phyloP scores from a whole-genome alignment of 2,329 filamentous ascomycete genomes.

The Penicillium sp. region DNA sequence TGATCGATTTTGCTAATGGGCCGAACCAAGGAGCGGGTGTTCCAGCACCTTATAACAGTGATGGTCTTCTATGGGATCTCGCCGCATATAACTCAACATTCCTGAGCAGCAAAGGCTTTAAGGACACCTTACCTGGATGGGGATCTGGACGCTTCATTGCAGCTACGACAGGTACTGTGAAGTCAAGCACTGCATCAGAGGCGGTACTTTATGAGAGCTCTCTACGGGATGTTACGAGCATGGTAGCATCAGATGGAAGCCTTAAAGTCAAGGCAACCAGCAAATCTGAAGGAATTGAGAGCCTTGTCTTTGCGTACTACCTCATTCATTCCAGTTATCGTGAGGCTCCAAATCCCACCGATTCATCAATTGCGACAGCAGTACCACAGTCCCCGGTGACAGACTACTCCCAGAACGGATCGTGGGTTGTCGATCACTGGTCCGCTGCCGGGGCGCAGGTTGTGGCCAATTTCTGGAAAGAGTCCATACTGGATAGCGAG shows the following conservation, averaged over 20 bases:
- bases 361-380: slow-evolving; percentile 14
- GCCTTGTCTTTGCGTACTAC: slow-evolving; percentile 19
- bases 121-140: slow-evolving; percentile 39
- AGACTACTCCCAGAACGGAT: slow-evolving; percentile 36
- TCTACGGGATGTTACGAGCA: neutral
- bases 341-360: neutral
- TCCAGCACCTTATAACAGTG: slow-evolving; percentile 35
- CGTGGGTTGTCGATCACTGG: slow-evolving; percentile 44
- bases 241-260: neutral
- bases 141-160: slow-evolving; percentile 33
- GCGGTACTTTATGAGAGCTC: neutral
- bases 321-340: slow-evolving; percentile 9
- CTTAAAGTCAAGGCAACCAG: neutral
- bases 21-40: slow-evolving; percentile 52
- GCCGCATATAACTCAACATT: neutral
- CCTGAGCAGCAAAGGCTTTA: slow-evolving; percentile 28
- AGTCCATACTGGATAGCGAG: slow-evolving; percentile 37
- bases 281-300: neutral
- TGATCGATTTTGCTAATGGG: slow-evolving; percentile 50
- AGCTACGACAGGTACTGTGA: slow-evolving; percentile 20
- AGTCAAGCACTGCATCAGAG: slow-evolving; percentile 4
- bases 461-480: slow-evolving; percentile 40
- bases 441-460: slow-evolving; percentile 37
- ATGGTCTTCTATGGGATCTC: slow-evolving; percentile 34
- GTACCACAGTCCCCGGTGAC: slow-evolving; percentile 5